A percentile compares a stretch with the other conserved stretches of the same genome.
These are phyloP conservation scores for Phytophthora hibernalis DNA, from an alignment of 352 stramenopile species.

Conservation along the genomic window DNA sequence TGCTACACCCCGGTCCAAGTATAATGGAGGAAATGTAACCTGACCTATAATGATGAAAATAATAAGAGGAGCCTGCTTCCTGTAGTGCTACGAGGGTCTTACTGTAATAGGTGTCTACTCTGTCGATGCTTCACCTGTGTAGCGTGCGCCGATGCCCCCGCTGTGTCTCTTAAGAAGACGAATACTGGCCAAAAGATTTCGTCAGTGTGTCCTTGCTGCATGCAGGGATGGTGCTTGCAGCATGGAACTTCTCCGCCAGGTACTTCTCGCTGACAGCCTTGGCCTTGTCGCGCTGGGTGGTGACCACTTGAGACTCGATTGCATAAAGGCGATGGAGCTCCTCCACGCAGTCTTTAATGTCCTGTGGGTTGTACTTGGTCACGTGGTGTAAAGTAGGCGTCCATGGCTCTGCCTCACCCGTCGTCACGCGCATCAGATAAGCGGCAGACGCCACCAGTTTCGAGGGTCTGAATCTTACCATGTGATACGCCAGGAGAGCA, in stretches of 20 bases:
- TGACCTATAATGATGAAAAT: conserved; percentile 49
- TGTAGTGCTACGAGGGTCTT: conserved; percentile 31
- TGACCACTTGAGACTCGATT: conserved; percentile 66
- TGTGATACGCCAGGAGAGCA: conserved; percentile 70
- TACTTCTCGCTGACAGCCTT: conserved; percentile 90
- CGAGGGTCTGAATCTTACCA: conserved; percentile 79
- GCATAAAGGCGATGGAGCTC: conserved; percentile 71
- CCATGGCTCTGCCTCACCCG: conserved; percentile 65
- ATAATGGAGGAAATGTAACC: conserved; percentile 27
- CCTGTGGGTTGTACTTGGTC: conserved; percentile 74
- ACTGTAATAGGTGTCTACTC: conserved; percentile 12
- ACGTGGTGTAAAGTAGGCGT: conserved; percentile 85
- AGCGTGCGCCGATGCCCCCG: conserved; percentile 6
- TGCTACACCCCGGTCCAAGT: no score
- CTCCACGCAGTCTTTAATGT: conserved; percentile 71
- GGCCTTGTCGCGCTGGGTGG: conserved; percentile 74
- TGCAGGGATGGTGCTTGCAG: conserved; percentile 55
- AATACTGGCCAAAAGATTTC: conserved; percentile 57
- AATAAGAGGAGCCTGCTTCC: conserved; percentile 31
- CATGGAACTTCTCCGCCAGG: conserved; percentile 68
- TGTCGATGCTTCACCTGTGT: conserved; percentile 12
- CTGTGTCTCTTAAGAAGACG: conserved; percentile 26
- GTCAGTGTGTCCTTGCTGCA: conserved; percentile 52
- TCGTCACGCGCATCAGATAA: conserved; percentile 79
- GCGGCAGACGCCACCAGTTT: conserved; percentile 75